Evolutionary conservation across 345 rosid genomes (phyloP), one percentile per base, ranked within the genome.

Genomic region (Conringia planisiliqua): DNA sequence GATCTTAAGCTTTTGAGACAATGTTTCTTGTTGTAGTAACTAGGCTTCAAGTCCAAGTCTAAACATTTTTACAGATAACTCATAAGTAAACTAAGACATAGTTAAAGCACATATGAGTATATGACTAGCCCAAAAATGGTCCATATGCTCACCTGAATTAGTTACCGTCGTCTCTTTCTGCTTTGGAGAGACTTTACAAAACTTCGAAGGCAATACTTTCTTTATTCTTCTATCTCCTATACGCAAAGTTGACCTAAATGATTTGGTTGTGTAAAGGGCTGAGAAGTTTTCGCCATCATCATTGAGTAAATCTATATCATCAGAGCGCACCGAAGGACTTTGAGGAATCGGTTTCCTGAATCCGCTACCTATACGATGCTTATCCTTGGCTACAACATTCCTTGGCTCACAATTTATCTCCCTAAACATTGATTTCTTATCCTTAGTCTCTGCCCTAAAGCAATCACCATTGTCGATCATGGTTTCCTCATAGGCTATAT

Each of bases 141-240:
- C 39, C 60, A 50, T 48, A 40, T 48, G 24, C 86, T 81, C 73
- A 92, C 97, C 85, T 65, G 84, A 40, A 56, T 78, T 86, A 50
- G 82, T 75, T 79, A 69, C 70, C 29, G 82, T 64, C 26, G 55
- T 81, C 61, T 85, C 89, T 88, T 83, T 94, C 52, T 72, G 70
- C 68, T 85, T 86, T 30, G 89, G 78, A 67, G 87, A 58, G 58
- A 76, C 85, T 79, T 89, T 92, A 87, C 93, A 83, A 77, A 79
- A 80, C 80, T 80, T 89, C 18, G 99, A 90, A 80, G 97, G 96
- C 88, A 85, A 74, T 69, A 90, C 78, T 85, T 92, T 95, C 80
- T 88, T 87, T 74, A 89, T 90, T 82, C 96, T 89, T 78, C 93
- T 80, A 78, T 90, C 97, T 69, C 97, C 99, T 70, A 83, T 79